Base-by-base conservation (phyloP, 1,284 basidiomycete genomes). In the Marasmius sp. region DNA sequence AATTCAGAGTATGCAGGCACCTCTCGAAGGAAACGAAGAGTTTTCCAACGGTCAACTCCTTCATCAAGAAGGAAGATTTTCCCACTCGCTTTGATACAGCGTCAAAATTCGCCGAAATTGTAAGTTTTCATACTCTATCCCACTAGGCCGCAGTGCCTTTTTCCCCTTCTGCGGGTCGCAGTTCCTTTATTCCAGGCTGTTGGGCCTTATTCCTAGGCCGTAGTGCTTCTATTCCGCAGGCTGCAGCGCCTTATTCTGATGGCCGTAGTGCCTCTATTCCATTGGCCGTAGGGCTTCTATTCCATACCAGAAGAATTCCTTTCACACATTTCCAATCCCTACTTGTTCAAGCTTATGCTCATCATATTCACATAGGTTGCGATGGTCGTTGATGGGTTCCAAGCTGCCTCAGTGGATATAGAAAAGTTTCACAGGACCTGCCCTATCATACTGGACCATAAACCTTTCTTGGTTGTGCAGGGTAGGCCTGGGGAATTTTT, bases 391-490 rank as follows among this genome's bases (percentile, higher is more conserved):
- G 58, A 54, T 0, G 72, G 74, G 7, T 60, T 71, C 0, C 71
- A 70, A 50, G 72, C 68, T 1, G 71, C 73, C 9, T 65, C 70
- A 0, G 57, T 72, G 3, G 72, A 75, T 47, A 67, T 72, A 34
- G 64, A 67, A 6, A 61, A 67, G 0, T 71, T 70, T 0, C 73
- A 72, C 38, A 61, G 73, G 0, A 67, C 65, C 0, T 64, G 69
- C 8, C 71, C 69, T 1, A 62, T 71, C 12, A 45, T 59, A 8
- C 68, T 69, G 0, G 45, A 62, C 10, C 68, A 74, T 64, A 71
- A 71, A 36, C 58, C 66, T 0, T 70, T 53, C 58, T 36, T 72
- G 6, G 71, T 69, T 1, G 52, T 70, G 3, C 68, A 71, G 61
- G 64, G 64, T 3, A 16, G 41, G 1, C 55, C 55, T 12, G 63